phyloP scores from a whole-genome alignment of 2,329 filamentous ascomycete genomes.

The Phialemoniopsis sp. region DNA sequence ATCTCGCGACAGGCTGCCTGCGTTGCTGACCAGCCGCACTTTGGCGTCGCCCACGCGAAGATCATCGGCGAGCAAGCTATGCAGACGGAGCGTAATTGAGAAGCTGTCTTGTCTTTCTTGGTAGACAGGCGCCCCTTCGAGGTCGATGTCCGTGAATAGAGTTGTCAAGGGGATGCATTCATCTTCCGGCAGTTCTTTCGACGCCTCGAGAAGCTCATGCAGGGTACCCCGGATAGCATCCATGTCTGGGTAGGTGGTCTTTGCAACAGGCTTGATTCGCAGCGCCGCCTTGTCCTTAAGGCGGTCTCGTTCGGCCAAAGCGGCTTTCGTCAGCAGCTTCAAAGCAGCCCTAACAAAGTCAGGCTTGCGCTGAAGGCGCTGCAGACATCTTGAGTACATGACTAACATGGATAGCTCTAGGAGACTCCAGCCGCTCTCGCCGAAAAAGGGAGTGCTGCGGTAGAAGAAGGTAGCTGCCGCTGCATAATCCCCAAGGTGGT shows the following conservation, averaged over 20 bases:
- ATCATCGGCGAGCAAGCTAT: conserved; percentile 68
- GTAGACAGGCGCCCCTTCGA: conserved; percentile 68
- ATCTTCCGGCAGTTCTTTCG: conserved; percentile 46
- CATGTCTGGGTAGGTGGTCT: conserved; percentile 22
- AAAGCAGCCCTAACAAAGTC: conserved; percentile 76
- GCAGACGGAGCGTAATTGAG: conserved; percentile 61
- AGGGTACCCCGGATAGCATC: conserved; percentile 43
- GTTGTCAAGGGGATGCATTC: conserved; percentile 64
- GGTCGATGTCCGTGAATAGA: conserved; percentile 67
- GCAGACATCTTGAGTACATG: conserved; percentile 80
- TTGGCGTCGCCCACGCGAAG: conserved; percentile 62
- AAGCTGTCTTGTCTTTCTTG: conserved; percentile 72
- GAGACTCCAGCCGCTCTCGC: conserved; percentile 70
- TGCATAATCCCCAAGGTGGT: conserved; percentile 67
- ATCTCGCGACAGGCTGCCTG: conserved; percentile 56
- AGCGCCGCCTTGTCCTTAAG: conserved; percentile 31
- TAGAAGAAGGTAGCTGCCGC: conserved; percentile 76
- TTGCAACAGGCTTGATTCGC: conserved; percentile 17
- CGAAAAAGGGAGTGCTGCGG: conserved; percentile 74
- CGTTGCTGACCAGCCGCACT: conserved; percentile 56
- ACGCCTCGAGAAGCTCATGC: conserved; percentile 39
- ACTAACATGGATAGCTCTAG: conserved; percentile 80
- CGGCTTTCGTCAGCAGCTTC: conserved; percentile 67
- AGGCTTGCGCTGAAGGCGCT: conserved; percentile 68
- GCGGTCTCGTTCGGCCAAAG: conserved; percentile 46